A percentile compares a stretch with the other conserved stretches of the same genome.
These are phyloP conservation scores for Uncinocarpus reesii DNA, from an alignment of 2,329 filamentous ascomycete species.

Conservation along the genomic window DNA sequence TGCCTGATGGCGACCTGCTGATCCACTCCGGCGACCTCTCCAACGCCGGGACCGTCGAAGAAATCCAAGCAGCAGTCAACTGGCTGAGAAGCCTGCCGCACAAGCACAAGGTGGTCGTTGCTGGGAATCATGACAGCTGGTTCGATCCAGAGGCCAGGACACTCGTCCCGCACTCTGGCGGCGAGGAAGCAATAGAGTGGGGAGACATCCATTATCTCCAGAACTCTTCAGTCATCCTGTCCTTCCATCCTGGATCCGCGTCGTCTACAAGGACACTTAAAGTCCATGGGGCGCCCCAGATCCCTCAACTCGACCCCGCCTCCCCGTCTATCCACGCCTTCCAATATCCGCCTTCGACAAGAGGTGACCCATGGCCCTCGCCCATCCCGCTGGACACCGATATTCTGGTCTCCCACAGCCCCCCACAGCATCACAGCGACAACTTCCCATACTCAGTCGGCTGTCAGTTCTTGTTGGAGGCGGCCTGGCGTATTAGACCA, in stretches of 20 bases:
- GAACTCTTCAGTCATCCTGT: constrained; percentile 53
- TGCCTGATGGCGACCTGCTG: constrained; percentile 67
- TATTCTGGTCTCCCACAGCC: constrained; percentile 70
- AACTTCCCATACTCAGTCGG: constrained; percentile 50
- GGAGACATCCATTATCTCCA: constrained; percentile 65
- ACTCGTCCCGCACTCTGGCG: constrained; percentile 23
- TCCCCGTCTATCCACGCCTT: constrained; percentile 60
- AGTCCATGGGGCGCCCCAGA: constrained; percentile 72
- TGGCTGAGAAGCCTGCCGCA: constrained; percentile 71
- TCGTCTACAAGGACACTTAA: constrained; percentile 50
- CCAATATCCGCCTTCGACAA: constrained; percentile 52
- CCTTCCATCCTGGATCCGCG: constrained; percentile 40
- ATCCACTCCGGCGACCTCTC: constrained; percentile 85
- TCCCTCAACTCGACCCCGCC: constrained; percentile 52
- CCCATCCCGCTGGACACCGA: constrained; percentile 63
- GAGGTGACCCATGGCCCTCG: constrained; percentile 59
- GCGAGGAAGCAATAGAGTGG: constrained; percentile 45
- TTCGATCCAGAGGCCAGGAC: constrained; percentile 59
- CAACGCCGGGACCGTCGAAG: constrained; percentile 57
- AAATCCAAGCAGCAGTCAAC: constrained; percentile 73
- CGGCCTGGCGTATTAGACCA: constrained; percentile 65
- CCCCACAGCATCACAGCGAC: constrained; percentile 61
- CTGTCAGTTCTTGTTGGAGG: constrained; percentile 58
- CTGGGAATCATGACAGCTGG: constrained; percentile 82
- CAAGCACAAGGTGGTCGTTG: constrained; percentile 67